Evolutionary conservation across 2,329 filamentous ascomycete species (phyloP).

Genomic region (Fusarium oligoseptatum): DNA sequence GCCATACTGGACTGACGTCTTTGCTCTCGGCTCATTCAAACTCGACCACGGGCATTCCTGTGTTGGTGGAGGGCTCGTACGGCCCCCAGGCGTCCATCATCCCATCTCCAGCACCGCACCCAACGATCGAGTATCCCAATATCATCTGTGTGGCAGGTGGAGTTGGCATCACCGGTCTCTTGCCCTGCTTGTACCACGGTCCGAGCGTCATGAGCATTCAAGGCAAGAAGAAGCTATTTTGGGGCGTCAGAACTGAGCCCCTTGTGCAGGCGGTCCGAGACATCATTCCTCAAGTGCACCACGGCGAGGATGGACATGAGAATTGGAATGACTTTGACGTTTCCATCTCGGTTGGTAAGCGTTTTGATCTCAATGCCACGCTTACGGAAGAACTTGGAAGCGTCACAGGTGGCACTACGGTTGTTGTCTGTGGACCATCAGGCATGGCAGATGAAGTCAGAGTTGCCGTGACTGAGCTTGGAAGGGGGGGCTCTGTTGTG

Average conservation of each 20-base stretch:
- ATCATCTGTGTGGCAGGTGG: not conserved
- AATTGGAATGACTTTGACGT: not conserved
- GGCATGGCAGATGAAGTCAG: slow-evolving; percentile 14
- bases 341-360: not conserved
- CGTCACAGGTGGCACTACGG: not conserved
- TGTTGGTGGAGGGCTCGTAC: not conserved
- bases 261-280: not conserved
- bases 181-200: not conserved
- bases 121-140: not conserved
- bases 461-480: not conserved
- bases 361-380: not conserved
- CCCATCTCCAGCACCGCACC: not conserved
- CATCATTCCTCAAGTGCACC: not conserved
- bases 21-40: not conserved
- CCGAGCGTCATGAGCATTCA: not conserved
- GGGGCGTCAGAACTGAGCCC: not conserved
- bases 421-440: slow-evolving; percentile 6
- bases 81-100: not conserved
- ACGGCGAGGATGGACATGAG: not conserved
- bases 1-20: not conserved
- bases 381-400: not conserved
- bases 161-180: not conserved
- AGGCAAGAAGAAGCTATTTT: not conserved
- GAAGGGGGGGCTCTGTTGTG: not conserved
- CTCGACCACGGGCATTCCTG: not conserved